A percentile compares a stretch with the other conserved stretches of the same genome.
These are phyloP conservation scores for Trichocomaceae sp. DNA, from an alignment of 2,329 filamentous ascomycete species.

Conservation along the genomic window DNA sequence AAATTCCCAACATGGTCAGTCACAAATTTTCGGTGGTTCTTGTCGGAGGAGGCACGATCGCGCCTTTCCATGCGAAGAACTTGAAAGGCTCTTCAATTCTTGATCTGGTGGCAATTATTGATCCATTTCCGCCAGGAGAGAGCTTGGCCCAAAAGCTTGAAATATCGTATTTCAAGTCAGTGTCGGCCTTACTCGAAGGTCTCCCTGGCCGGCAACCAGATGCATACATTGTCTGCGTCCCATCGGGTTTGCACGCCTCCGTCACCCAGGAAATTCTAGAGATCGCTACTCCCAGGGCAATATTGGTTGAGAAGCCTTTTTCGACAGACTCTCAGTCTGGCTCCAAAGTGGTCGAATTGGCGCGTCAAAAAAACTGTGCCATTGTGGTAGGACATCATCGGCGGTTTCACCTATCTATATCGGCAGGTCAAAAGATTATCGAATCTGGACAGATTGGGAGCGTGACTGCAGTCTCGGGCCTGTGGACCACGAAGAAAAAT, in stretches of 20 bases:
- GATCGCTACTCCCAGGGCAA: not conserved
- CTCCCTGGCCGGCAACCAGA: not conserved
- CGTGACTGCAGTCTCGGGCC: slow-evolving; percentile 12
- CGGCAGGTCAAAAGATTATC: slow-evolving; percentile 1
- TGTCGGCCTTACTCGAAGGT: not conserved
- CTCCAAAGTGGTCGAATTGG: not conserved
- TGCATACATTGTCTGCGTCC: not conserved
- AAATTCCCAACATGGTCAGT: not conserved
- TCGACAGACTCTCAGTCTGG: not conserved
- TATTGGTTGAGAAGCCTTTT: slow-evolving; percentile 1
- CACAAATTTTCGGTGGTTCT: slow-evolving; percentile 11
- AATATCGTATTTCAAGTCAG: not conserved
- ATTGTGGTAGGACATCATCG: slow-evolving; percentile 16
- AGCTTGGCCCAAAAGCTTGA: not conserved
- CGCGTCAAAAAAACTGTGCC: slow-evolving; percentile 1
- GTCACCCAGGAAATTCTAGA: not conserved
- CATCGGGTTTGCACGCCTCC: not conserved
- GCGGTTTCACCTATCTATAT: slow-evolving; percentile 12
- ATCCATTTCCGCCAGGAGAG: slow-evolving; percentile 1
- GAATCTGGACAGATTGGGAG: slow-evolving; percentile 7
- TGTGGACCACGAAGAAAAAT: slow-evolving; percentile 13
- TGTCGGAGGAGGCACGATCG: slow-evolving; percentile 14
- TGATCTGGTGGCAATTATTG: slow-evolving; percentile 7
- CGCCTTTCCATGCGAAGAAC: slow-evolving; percentile 13
- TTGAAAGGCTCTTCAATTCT: slow-evolving; percentile 9